Conservation (phyloP, 495 filamentous ascomycete genomes). For the Pyrenula massariospora region DNA sequence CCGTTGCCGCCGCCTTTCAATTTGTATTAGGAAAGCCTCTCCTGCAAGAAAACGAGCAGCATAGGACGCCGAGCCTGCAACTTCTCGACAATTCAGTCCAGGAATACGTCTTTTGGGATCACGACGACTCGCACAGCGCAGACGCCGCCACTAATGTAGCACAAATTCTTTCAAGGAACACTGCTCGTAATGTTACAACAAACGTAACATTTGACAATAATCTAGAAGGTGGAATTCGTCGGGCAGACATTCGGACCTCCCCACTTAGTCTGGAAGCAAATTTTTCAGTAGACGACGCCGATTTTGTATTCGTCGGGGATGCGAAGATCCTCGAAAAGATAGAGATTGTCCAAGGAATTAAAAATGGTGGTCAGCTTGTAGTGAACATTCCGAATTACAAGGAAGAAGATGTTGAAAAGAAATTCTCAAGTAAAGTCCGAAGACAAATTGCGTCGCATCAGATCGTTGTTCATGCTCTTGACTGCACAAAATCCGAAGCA, state of each 20-base stretch:
- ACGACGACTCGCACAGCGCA: conserved; percentile 58
- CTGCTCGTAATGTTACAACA: conserved; percentile 63
- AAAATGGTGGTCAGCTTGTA: conserved; percentile 60
- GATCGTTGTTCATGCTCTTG: conserved; percentile 60
- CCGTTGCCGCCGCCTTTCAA: conserved; percentile 58
- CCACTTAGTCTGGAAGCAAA: conserved; percentile 72
- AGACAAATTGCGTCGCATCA: conserved; percentile 56
- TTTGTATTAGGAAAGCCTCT: conserved; percentile 43
- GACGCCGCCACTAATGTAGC: conserved; percentile 55
- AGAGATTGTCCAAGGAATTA: conserved; percentile 58
- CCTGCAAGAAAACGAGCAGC: conserved; percentile 25
- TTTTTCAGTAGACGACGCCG: conserved; percentile 66
- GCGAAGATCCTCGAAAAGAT: conserved; percentile 67
- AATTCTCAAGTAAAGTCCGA: conserved; percentile 53
- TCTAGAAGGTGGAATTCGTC: conserved; percentile 70
- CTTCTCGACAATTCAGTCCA: conserved; percentile 42
- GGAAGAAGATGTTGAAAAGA: conserved; percentile 84
- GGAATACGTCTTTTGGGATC: conserved; percentile 91
- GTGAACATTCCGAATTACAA: conserved; percentile 66
- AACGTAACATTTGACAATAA: conserved; percentile 74
- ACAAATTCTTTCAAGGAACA: conserved; percentile 62
- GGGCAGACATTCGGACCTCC: conserved; percentile 77
- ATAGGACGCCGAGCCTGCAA: conserved; percentile 23
- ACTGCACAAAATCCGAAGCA: conserved; percentile 49
- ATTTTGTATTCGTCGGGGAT: conserved; percentile 67